Evolutionary conservation across 2,329 filamentous ascomycete genomes (phyloP).

Genomic region (Botrytis medusae): DNA sequence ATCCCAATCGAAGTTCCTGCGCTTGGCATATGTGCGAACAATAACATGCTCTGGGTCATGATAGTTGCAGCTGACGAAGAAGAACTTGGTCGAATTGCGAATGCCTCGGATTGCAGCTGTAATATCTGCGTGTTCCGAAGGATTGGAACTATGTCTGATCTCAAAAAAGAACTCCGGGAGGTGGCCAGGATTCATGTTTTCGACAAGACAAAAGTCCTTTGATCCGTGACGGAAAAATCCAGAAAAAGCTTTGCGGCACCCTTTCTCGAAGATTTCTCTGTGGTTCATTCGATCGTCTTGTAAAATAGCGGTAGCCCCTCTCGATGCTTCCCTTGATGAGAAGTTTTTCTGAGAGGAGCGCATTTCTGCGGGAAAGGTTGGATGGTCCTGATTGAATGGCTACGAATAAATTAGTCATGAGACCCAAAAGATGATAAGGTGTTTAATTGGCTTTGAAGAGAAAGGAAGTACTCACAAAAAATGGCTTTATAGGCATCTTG

Average conservation of each 20-base stretch:
- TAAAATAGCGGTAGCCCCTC: neutral
- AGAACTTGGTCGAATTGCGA: neutral
- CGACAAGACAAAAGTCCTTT: conserved; percentile 8
- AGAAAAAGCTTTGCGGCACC: neutral
- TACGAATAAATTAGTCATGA: neutral
- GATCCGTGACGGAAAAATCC: neutral
- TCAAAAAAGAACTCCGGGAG: neutral
- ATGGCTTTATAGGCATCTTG: neutral
- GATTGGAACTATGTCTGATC: neutral
- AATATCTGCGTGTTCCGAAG: conserved; percentile 1
- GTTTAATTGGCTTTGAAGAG: neutral
- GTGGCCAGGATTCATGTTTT: neutral
- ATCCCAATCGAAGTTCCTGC: neutral
- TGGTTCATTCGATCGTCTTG: neutral
- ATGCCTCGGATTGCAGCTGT: neutral
- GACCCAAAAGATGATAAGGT: neutral
- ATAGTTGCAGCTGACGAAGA: conserved; percentile 2
- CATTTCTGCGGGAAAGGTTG: neutral
- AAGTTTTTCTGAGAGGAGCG: neutral
- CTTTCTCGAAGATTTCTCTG: neutral
- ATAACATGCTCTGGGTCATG: neutral
- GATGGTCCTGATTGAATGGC: conserved; percentile 6
- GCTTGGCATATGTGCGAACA: conserved; percentile 2
- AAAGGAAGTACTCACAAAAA: neutral
- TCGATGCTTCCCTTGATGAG: neutral